These are phyloP conservation scores for Adansonia grandidieri DNA, from an alignment of 441 rosid species.

Conservation along the genomic window DNA sequence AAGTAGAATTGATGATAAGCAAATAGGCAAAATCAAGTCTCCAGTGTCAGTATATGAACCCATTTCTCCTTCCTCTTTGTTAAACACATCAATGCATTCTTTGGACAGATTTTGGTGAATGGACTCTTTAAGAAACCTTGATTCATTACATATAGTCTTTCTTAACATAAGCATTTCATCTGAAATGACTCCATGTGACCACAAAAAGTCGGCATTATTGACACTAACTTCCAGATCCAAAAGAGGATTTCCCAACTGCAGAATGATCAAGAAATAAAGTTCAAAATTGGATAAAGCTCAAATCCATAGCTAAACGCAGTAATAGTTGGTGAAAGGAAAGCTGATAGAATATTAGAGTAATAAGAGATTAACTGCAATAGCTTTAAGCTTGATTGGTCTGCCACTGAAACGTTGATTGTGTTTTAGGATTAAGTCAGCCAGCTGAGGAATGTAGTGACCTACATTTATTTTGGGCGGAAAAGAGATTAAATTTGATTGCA, in stretches of 20 bases:
- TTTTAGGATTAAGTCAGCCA: conserved; percentile 32
- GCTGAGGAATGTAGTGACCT: conserved; percentile 44
- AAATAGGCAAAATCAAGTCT: conserved; percentile 14
- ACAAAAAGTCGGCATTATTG: conserved; percentile 5
- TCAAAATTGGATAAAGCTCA: not conserved
- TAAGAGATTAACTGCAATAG: conserved; percentile 33
- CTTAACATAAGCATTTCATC: conserved; percentile 1
- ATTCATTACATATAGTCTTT: not conserved
- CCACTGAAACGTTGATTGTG: conserved; percentile 25
- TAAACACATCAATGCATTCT: conserved; percentile 4
- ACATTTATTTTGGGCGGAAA: not conserved
- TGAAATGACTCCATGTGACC: conserved; percentile 19
- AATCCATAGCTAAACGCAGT: not conserved
- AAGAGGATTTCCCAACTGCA: conserved; percentile 21
- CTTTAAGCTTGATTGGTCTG: conserved; percentile 34
- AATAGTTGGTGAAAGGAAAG: not conserved
- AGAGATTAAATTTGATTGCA: not conserved
- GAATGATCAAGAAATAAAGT: not conserved
- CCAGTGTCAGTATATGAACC: conserved; percentile 14
- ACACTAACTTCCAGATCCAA: conserved; percentile 17
- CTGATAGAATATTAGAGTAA: not conserved
- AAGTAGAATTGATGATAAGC: not conserved
- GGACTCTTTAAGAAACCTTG: conserved; percentile 3
- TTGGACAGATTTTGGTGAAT: not conserved
- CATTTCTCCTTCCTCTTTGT: conserved; percentile 4